Conservation (phyloP, 352 stramenopile genomes). For the Sclerospora graminicola region DNA sequence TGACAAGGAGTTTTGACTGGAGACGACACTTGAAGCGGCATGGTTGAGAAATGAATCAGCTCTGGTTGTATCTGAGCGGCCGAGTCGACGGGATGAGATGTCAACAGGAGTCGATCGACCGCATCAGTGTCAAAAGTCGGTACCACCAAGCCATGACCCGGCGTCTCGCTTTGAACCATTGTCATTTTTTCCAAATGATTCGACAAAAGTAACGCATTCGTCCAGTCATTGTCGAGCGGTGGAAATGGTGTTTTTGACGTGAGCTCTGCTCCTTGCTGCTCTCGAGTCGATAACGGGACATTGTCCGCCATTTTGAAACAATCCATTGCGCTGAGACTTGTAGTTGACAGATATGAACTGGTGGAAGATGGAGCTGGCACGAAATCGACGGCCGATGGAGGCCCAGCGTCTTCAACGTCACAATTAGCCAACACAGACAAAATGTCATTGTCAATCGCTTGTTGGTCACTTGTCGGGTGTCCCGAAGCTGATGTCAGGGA, state of each 20-base stretch:
- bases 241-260: slow-evolving; percentile 16
- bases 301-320: slow-evolving; percentile 33
- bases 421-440: slow-evolving; percentile 54
- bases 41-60: slow-evolving; percentile 12
- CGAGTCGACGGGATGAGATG: slow-evolving; percentile 13
- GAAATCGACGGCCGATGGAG: slow-evolving; percentile 16
- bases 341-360: slow-evolving; percentile 22
- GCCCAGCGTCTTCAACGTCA: slow-evolving; percentile 27
- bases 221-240: slow-evolving; percentile 18
- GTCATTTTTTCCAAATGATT: slow-evolving; percentile 61
- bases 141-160: slow-evolving; percentile 6
- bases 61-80: slow-evolving; percentile 3
- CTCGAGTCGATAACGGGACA: slow-evolving; percentile 2
- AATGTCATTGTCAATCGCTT: slow-evolving; percentile 70
- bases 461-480: slow-evolving; percentile 38
- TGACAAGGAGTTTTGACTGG: background rate
- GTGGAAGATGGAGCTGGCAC: slow-evolving; percentile 2
- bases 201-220: slow-evolving; percentile 36
- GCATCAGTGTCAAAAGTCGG: slow-evolving; percentile 1
- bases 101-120: slow-evolving; percentile 8
- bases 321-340: slow-evolving; percentile 15
- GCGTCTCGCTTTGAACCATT: slow-evolving; percentile 23
- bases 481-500: slow-evolving; percentile 5
- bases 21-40: slow-evolving; percentile 4
- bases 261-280: slow-evolving; percentile 12